Base-by-base conservation (phyloP, 768 basidiomycete species). In the Rhodotorula toruloides region DNA sequence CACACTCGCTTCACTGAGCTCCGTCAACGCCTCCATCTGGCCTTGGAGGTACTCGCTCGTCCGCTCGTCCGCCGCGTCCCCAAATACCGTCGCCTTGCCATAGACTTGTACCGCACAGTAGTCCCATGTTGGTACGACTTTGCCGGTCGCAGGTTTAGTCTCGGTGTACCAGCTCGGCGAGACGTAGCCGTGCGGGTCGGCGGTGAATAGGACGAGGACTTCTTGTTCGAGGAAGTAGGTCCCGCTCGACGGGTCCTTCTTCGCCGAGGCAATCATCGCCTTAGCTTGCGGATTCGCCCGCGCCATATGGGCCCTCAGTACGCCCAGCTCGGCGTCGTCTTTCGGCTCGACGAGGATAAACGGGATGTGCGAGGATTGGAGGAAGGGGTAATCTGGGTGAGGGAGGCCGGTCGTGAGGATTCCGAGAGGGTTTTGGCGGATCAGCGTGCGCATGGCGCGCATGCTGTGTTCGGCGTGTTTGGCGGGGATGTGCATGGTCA, bases 331-430 rank as follows among this genome's bases (percentile, higher is more conserved):
- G 48, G 2, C 47, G 48, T 47, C 46, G n/a, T n/a, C 46, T 9
- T 5, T 16, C 46, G 50, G 34, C 31, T 52, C 50, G 50, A 52
- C 34, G 50, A 52, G 50, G 17, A 52, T 34, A 32, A 32, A 52
- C 19, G 50, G 50, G 50, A 52, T 52, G 50, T 52, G 50, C 50
- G 50, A 32, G 13, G 32, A 10, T 34, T 52, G 50, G 50, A 52
- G 50, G 50, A 52, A 52, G 16, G 32, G 50, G 21, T 52, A 22
- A 19, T 8, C 32, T 17, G 50, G 5, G 31, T 10, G 3, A 1
- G 32, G 3, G 50, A 52, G 21, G 19, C 50, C 50, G 17, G 50
- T 52, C 34, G 50, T 52, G 21, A 52, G 34, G 16, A 25, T 5
- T 8, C 50, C 50, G 22, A 52, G 50, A 19, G 29, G 50, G 34